Evolutionary conservation across 2,329 filamentous ascomycete genomes (phyloP).

Genomic region (Amylocarpus encephaloides): DNA sequence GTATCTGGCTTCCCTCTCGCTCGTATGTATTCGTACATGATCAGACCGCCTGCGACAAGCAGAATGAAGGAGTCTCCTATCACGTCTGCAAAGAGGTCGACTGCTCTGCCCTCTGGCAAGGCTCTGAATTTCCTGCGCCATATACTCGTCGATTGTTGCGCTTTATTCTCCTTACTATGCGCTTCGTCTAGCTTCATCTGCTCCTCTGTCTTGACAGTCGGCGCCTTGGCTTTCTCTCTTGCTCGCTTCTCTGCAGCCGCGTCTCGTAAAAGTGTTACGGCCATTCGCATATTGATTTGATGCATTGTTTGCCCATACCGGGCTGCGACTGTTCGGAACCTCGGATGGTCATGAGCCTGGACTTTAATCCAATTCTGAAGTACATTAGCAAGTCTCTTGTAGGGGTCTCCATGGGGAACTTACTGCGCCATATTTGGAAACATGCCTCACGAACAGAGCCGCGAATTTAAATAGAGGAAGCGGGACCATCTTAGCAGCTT

Average conservation of each 20-base stretch:
- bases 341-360: slow-evolving; percentile 58
- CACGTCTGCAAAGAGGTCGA: slow-evolving; percentile 61
- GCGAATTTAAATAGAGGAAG: slow-evolving; percentile 63
- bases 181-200: slow-evolving; percentile 50
- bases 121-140: slow-evolving; percentile 58
- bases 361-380: slow-evolving; percentile 57
- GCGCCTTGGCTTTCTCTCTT: slow-evolving; percentile 56
- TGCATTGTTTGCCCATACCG: slow-evolving; percentile 58
- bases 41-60: slow-evolving; percentile 47
- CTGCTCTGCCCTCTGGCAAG: slow-evolving; percentile 58
- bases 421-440: slow-evolving; percentile 66
- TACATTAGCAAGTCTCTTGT: slow-evolving; percentile 9
- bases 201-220: slow-evolving; percentile 60
- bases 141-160: slow-evolving; percentile 39
- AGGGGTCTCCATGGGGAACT: slow-evolving; percentile 26
- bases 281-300: slow-evolving; percentile 60
- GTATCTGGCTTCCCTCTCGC: slow-evolving; percentile 53
- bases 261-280: slow-evolving; percentile 53
- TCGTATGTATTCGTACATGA: slow-evolving; percentile 57
- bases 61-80: slow-evolving; percentile 59
- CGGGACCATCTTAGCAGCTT: slow-evolving; percentile 48
- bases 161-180: slow-evolving; percentile 33
- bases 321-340: slow-evolving; percentile 55
- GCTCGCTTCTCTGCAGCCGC: slow-evolving; percentile 50
- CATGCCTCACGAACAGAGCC: slow-evolving; percentile 55